These are phyloP conservation scores for Luffa aegyptiaca DNA, from an alignment of 306 rosid species.

Conservation along the genomic window DNA sequence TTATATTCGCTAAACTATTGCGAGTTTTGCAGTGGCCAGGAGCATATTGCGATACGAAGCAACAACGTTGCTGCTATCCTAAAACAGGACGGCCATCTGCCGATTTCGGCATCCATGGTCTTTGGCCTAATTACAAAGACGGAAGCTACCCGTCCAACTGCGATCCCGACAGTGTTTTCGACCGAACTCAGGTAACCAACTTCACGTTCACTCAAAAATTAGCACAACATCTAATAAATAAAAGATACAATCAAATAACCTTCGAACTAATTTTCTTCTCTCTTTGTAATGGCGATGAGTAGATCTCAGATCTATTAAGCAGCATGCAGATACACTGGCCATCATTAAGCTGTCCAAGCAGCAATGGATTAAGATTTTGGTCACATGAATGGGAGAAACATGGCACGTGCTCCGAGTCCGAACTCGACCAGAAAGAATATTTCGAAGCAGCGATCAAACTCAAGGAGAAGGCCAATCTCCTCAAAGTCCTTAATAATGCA, in stretches of 20 bases:
- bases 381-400: constrained; percentile 90
- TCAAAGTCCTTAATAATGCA: constrained; percentile 35
- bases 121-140: constrained; percentile 68
- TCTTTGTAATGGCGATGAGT: neutral
- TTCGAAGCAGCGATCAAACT: constrained; percentile 59
- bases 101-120: constrained; percentile 81
- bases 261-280: too few species aligned
- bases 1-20: neutral
- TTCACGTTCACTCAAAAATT: neutral
- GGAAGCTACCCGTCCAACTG: constrained; percentile 23
- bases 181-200: constrained; percentile 32
- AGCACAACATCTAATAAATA: too few species aligned
- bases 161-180: constrained; percentile 39
- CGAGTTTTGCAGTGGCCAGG: constrained; percentile 66
- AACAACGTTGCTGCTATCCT: constrained; percentile 66
- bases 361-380: constrained; percentile 76
- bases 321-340: constrained; percentile 64
- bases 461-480: constrained; percentile 49
- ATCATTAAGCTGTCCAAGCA: constrained; percentile 78
- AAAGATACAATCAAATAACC: too few species aligned
- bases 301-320: constrained; percentile 39
- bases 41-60: constrained; percentile 59
- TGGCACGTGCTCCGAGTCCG: constrained; percentile 56
- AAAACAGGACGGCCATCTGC: constrained; percentile 59
- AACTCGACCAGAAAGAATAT: constrained; percentile 61